A percentile compares a stretch with the other conserved stretches of the same genome.
Evolutionary conservation across 2,329 filamentous ascomycete species (phyloP).

Genomic region (Xylariaceae sp.): DNA sequence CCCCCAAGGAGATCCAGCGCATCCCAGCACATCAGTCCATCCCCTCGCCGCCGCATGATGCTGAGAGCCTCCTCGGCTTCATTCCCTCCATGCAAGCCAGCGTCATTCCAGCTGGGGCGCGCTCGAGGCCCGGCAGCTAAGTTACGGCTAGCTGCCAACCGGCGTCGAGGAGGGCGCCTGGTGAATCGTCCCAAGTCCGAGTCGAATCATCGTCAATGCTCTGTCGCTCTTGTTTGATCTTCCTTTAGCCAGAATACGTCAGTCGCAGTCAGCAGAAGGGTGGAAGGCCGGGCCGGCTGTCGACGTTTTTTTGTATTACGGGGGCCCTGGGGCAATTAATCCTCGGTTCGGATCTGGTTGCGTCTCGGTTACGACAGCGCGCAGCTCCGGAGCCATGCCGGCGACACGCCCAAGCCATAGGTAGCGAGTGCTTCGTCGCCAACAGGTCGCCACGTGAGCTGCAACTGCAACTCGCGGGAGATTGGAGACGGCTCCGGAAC

Average conservation of each 20-base stretch:
- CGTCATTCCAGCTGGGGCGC: neutral
- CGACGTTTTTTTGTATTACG: slow-evolving; percentile 11
- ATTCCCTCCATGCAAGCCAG: neutral
- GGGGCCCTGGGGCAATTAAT: slow-evolving; percentile 17
- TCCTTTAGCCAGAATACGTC: slow-evolving; percentile 32
- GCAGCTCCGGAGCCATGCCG: too few relatives aligned
- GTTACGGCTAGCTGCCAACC: slow-evolving; percentile 3
- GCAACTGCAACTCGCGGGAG: too few relatives aligned
- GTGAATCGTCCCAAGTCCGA: slow-evolving; percentile 6
- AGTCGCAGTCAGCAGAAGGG: slow-evolving; percentile 24
- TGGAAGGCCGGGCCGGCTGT: slow-evolving; percentile 30
- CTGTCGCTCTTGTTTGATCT: slow-evolving; percentile 26
- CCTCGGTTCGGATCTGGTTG: slow-evolving; percentile 4
- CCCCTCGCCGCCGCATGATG: slow-evolving; percentile 5
- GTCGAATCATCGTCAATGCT: slow-evolving; percentile 3
- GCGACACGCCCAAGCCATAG: too few relatives aligned
- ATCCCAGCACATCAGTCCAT: slow-evolving; percentile 8
- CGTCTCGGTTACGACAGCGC: too few relatives aligned
- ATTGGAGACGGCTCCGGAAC: too few relatives aligned
- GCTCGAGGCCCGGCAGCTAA: neutral
- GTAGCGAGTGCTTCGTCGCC: too few relatives aligned
- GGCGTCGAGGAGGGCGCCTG: slow-evolving; percentile 1
- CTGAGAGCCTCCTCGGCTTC: slow-evolving; percentile 4
- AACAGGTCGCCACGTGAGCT: too few relatives aligned
- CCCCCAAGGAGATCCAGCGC: slow-evolving; percentile 6